Conservation (phyloP, 176 grass and related monocot species). For the Lolium rigidum region DNA sequence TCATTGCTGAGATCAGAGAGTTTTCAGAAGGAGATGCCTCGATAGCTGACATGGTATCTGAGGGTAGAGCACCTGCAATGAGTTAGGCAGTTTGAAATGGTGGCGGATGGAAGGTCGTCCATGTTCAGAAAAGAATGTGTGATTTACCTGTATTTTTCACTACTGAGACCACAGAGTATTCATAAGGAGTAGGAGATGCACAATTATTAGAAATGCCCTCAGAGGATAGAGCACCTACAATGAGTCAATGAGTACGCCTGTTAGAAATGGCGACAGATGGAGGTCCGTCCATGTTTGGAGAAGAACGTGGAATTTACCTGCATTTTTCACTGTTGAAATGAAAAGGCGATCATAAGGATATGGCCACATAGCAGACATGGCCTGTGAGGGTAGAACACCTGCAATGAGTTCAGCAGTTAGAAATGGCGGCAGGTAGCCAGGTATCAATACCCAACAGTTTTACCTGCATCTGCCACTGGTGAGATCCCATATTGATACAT, state of each 20-base stretch:
- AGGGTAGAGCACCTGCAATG: conserved; percentile 13
- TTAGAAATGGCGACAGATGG: not conserved
- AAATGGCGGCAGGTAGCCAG: not conserved
- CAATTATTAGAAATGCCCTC: not conserved
- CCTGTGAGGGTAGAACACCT: conserved; percentile 10
- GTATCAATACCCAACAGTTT: not conserved
- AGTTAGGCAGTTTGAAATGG: conserved; percentile 7
- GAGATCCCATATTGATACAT: not conserved
- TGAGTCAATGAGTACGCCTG: not conserved
- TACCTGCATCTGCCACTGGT: conserved; percentile 6
- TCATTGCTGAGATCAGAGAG: conserved; percentile 1
- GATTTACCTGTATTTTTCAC: conserved; percentile 11
- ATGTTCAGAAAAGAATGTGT: not conserved
- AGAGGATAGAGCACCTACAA: not conserved
- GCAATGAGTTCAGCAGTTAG: conserved; percentile 7
- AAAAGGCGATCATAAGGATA: not conserved
- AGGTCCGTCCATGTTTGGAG: not conserved
- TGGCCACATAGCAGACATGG: not conserved
- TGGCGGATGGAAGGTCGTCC: not conserved
- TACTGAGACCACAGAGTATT: not conserved
- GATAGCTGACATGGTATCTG: not conserved
- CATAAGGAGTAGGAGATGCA: not conserved
- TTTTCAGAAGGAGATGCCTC: conserved; percentile 1
- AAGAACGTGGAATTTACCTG: conserved; percentile 15
- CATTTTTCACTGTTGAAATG: not conserved